Evolutionary conservation across 148 eudicot genomes (phyloP).

Genomic region (Spergularia bocconei): DNA sequence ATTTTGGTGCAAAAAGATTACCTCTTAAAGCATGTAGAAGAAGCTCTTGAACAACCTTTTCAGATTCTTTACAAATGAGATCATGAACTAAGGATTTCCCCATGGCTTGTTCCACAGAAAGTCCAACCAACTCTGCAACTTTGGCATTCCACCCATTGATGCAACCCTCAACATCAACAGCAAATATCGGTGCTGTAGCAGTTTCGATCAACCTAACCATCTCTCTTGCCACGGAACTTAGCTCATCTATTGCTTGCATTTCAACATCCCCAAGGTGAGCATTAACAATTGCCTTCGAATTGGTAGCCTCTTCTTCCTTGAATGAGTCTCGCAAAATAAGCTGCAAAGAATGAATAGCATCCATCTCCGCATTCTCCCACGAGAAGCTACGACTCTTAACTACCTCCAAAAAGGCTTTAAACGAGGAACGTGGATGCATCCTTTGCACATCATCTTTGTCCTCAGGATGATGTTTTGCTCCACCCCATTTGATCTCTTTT

Average conservation of each 20-base stretch:
- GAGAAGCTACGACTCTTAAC: slow-evolving; percentile 81
- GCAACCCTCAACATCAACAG: slow-evolving; percentile 67
- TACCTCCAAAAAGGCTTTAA: slow-evolving; percentile 82
- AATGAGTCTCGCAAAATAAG: slow-evolving; percentile 80
- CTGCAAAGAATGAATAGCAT: slow-evolving; percentile 94
- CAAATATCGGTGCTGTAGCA: slow-evolving; percentile 92
- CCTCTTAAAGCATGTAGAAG: slow-evolving; percentile 68
- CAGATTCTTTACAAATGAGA: slow-evolving; percentile 66
- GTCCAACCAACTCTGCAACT: slow-evolving; percentile 79
- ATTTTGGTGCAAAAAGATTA: slow-evolving; percentile 24
- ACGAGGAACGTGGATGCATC: slow-evolving; percentile 95
- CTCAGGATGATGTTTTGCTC: slow-evolving; percentile 88
- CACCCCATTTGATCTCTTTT: slow-evolving; percentile 96
- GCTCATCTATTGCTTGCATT: slow-evolving; percentile 62
- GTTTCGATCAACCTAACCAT: slow-evolving; percentile 97
- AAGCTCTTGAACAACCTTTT: slow-evolving; percentile 61
- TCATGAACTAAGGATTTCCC: slow-evolving; percentile 85
- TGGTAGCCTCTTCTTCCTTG: slow-evolving; percentile 41
- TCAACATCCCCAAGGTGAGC: slow-evolving; percentile 44
- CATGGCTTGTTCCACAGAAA: slow-evolving; percentile 79
- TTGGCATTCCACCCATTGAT: slow-evolving; percentile 97
- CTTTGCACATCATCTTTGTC: slow-evolving; percentile 81
- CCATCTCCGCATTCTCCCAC: slow-evolving; percentile 96
- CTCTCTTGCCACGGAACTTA: slow-evolving; percentile 77
- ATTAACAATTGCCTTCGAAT: slow-evolving; percentile 52